phyloP scores from a whole-genome alignment of 2,329 filamentous ascomycete species.

The Phyllosticta paracitricarpa region DNA sequence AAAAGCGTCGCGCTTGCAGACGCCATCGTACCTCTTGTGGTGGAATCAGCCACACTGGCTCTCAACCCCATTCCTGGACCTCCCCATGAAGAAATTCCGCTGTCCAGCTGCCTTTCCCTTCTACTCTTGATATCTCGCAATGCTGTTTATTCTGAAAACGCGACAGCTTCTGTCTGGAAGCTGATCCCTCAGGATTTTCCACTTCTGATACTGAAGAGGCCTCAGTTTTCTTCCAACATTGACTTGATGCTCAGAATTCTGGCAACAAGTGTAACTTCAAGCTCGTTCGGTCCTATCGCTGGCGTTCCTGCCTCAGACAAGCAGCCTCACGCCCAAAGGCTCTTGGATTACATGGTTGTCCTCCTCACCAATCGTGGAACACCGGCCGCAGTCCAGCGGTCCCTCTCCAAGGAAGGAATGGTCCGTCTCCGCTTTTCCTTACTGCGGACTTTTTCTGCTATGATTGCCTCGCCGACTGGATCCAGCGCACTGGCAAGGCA shows the following conservation, averaged over 20 bases:
- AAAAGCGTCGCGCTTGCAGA: constrained; percentile 51
- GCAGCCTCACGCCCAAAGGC: constrained; percentile 9
- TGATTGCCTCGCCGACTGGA: constrained; percentile 45
- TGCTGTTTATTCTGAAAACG: constrained; percentile 36
- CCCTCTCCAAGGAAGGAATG: constrained; percentile 17
- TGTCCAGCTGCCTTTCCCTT: constrained; percentile 53
- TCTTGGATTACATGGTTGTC: neutral
- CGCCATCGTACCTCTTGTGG: constrained; percentile 40
- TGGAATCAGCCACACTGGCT: constrained; percentile 11
- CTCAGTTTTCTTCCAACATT: constrained; percentile 55
- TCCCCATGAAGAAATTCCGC: constrained; percentile 51
- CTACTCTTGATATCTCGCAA: constrained; percentile 54
- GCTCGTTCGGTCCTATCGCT: constrained; percentile 57
- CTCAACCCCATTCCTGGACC: neutral
- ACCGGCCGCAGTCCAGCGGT: neutral
- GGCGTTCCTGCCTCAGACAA: constrained; percentile 10
- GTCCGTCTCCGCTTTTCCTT: constrained; percentile 33
- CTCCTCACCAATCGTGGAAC: neutral
- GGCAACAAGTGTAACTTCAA: constrained; percentile 52
- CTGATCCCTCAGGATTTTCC: constrained; percentile 16
- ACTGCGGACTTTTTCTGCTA: constrained; percentile 27
- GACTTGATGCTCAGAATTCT: constrained; percentile 56
- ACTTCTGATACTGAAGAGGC: constrained; percentile 57
- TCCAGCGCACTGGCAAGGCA: constrained; percentile 57
- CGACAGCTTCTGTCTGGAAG: constrained; percentile 52